Evolutionary conservation across 257 asterid genomes (phyloP).

Genomic region (Paulownia fortunei): DNA sequence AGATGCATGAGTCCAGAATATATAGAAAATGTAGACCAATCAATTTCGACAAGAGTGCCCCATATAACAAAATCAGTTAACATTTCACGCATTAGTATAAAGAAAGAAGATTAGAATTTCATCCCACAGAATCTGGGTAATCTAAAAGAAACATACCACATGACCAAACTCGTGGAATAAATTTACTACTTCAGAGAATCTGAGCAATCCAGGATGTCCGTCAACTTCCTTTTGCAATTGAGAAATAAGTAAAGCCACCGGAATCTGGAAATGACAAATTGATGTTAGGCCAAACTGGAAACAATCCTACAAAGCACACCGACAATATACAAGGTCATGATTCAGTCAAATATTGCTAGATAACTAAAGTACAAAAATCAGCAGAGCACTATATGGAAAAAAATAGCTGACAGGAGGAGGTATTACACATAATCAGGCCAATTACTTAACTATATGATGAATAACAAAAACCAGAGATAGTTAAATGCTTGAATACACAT

Average conservation of each 20-base stretch:
- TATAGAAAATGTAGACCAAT: not conserved
- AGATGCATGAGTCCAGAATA: conserved; percentile 2
- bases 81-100: not conserved
- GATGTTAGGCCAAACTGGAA: conserved; percentile 28
- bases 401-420: not conserved
- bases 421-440: conserved; percentile 3
- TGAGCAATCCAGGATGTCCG: conserved; percentile 71
- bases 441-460: not conserved
- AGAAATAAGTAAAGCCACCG: conserved; percentile 78
- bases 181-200: conserved; percentile 90
- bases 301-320: not conserved
- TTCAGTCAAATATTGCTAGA: not conserved
- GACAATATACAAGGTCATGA: not conserved
- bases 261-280: conserved; percentile 60
- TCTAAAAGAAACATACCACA: conserved; percentile 66
- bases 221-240: conserved; percentile 80
- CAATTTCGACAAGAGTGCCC: not conserved
- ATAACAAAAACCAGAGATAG: not conserved
- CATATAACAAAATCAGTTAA: not conserved
- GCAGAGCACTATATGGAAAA: not conserved
- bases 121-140: not conserved
- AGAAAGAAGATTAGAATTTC: not conserved
- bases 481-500: not conserved
- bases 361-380: not conserved
- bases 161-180: conserved; percentile 94